Conservation (phyloP, 257 asterid species). For the Petrea volubilis region DNA sequence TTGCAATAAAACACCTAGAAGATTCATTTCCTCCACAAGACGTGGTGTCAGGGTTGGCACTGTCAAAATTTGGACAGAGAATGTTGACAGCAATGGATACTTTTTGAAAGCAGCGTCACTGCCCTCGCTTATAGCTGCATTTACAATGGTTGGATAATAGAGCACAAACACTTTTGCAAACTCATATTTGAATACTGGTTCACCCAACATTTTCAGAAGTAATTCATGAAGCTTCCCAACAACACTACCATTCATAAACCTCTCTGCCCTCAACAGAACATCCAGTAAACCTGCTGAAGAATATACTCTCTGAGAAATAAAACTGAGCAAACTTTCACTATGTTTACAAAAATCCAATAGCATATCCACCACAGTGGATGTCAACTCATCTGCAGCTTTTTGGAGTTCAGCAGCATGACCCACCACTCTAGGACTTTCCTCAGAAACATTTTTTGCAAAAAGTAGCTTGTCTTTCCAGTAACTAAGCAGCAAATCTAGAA, state of each 20-base stretch:
- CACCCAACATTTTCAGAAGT: conserved; percentile 86
- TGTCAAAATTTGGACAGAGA: conserved; percentile 91
- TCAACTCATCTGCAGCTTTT: conserved; percentile 62
- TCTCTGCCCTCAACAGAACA: conserved; percentile 77
- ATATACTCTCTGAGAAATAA: conserved; percentile 71
- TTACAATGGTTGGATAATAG: conserved; percentile 77
- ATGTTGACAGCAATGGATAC: conserved; percentile 68
- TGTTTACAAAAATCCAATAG: conserved; percentile 71
- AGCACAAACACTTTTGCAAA: conserved; percentile 81
- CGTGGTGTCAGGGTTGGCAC: conserved; percentile 89
- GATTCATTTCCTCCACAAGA: conserved; percentile 91
- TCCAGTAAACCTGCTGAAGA: conserved; percentile 72
- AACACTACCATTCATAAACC: conserved; percentile 41
- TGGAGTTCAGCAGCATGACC: conserved; percentile 37
- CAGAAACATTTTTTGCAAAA: conserved; percentile 33
- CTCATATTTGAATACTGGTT: conserved; percentile 86
- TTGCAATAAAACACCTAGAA: conserved; percentile 75
- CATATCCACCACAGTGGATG: conserved; percentile 76
- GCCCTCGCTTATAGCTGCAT: conserved; percentile 54
- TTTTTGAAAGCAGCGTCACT: conserved; percentile 56
- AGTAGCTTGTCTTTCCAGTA: conserved; percentile 70
- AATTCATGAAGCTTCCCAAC: conserved; percentile 81
- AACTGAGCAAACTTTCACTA: conserved; percentile 93
- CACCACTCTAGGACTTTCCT: conserved; percentile 40
- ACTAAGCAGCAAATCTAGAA: conserved; percentile 64